phyloP scores from a whole-genome alignment of 1,139 yeast species.

The Zygosaccharomyces pseudobailii region DNA sequence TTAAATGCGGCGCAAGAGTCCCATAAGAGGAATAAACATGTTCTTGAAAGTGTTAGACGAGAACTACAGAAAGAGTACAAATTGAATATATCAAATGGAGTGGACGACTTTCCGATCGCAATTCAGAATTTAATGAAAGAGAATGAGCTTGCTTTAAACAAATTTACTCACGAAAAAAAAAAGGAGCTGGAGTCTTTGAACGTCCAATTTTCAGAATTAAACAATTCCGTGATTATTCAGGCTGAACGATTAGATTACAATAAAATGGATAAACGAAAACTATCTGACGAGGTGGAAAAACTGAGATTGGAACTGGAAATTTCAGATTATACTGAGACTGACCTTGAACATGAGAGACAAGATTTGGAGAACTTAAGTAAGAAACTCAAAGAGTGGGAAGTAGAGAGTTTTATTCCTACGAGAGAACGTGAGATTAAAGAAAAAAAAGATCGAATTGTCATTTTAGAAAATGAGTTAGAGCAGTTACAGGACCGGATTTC shows the following conservation, averaged over 20 bases:
- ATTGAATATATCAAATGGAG: background rate
- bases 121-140: slow-evolving; percentile 1
- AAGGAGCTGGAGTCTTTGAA: slow-evolving; percentile 25
- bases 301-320: slow-evolving; percentile 14
- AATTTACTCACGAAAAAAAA: slow-evolving; percentile 15
- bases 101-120: background rate
- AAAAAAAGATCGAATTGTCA: slow-evolving; percentile 39
- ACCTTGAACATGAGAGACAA: slow-evolving; percentile 16
- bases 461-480: slow-evolving; percentile 53
- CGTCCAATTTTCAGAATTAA: slow-evolving; percentile 11
- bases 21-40: slow-evolving; percentile 32
- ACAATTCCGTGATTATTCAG: slow-evolving; percentile 18
- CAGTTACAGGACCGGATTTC: slow-evolving; percentile 47
- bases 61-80: slow-evolving; percentile 1
- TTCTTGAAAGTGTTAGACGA: slow-evolving; percentile 17
- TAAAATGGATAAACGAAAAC: slow-evolving; percentile 24
- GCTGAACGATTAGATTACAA: slow-evolving; percentile 26
- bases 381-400: slow-evolving; percentile 37
- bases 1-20: slow-evolving; percentile 46
- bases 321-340: slow-evolving; percentile 15
- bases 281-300: slow-evolving; percentile 34
- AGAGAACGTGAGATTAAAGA: slow-evolving; percentile 39
- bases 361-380: slow-evolving; percentile 14
- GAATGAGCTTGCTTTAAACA: slow-evolving; percentile 6
- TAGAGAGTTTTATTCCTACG: slow-evolving; percentile 33